Evolutionary conservation across 352 stramenopile species (phyloP), one percentile per base, ranked within the genome.

Genomic region (Phytophthora citricola): DNA sequence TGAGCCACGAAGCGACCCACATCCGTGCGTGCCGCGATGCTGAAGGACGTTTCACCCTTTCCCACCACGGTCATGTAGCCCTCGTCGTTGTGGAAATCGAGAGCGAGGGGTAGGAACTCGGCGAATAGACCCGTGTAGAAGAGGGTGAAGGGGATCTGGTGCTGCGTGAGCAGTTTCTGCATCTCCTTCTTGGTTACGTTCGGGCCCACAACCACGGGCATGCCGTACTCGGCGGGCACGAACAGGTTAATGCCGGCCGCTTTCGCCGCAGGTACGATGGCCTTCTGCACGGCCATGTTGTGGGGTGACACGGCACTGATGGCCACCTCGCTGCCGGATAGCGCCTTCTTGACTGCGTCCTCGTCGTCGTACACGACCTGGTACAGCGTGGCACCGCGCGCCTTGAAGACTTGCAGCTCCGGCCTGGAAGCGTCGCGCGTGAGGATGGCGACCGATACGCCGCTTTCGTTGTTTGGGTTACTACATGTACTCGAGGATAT

Each of bases 171-270:
- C 15, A 64, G 34, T 14, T 55, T 39, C 14, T 50, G 58, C 12
- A 73, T 31, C 29, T 62, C 38, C 20, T 69, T 40, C 52, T 73
- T 73, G 14, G 41, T 56, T 31, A 61, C 24, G 39, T 69, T 58
- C 7, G 51, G 32, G 32, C 32, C 32, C 22, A 27, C 65, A 58
- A 9, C 69, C 65, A 12, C 29, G 46, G 3, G 59, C 29, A 20
- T 36, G 32, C 56, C 56, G 36, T 50, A 55, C 61, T 72, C 64
- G 17, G 57, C 45, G 22, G 65, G 58, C 43, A 73, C 54, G 40
- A 73, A 73, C 17, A 73, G 52, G 53, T 73, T 45, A n/a, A 73
- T 49, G 51, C 58, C 58, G 5, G 65, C 65, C 24, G 51, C 46
- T 47, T 73, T 73, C 22, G 65, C 58, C n/a, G 50, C 64, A 3